These are phyloP conservation scores for Barnettozyma wickerhamii DNA, from an alignment of 805 yeast species.

Conservation along the genomic window DNA sequence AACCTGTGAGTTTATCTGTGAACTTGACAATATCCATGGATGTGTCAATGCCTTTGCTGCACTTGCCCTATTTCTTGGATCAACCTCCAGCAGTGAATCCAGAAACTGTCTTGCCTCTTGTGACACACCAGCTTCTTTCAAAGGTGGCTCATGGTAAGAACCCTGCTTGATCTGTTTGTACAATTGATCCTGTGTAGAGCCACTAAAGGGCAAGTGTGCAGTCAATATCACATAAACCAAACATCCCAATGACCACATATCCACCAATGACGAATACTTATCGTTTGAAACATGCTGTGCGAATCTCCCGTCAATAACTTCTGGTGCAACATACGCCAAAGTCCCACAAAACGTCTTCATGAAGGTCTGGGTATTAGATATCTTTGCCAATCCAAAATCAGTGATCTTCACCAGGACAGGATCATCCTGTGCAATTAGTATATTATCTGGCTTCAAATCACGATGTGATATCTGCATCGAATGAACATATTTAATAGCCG, in stretches of 20 bases:
- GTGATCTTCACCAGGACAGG: constrained; percentile 91
- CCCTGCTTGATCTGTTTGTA: constrained; percentile 75
- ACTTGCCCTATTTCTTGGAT: constrained; percentile 66
- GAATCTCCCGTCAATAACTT: constrained; percentile 52
- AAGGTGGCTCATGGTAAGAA: constrained; percentile 71
- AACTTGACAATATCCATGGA: constrained; percentile 60
- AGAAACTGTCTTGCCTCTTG: constrained; percentile 70
- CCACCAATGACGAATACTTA: constrained; percentile 80
- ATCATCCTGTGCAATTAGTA: constrained; percentile 82
- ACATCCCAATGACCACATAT: constrained; percentile 98
- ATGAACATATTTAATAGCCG: constrained; percentile 86
- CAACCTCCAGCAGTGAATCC: constrained; percentile 64
- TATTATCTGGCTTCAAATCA: constrained; percentile 95
- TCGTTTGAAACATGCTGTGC: constrained; percentile 24
- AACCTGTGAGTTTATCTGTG: constrained; percentile 32
- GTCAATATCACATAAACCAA: constrained; percentile 87
- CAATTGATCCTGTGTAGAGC: constrained; percentile 82
- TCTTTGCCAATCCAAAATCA: constrained; percentile 94
- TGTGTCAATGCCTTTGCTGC: constrained; percentile 76
- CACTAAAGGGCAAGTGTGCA: constrained; percentile 92
- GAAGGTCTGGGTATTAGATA: constrained; percentile 75
- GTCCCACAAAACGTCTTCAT: constrained; percentile 98
- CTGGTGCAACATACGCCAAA: constrained; percentile 95
- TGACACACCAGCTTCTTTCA: constrained; percentile 63
- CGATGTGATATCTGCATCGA: constrained; percentile 90